phyloP scores from a whole-genome alignment of 2,329 filamentous ascomycete genomes.

The Ophiostoma tasmaniense region DNA sequence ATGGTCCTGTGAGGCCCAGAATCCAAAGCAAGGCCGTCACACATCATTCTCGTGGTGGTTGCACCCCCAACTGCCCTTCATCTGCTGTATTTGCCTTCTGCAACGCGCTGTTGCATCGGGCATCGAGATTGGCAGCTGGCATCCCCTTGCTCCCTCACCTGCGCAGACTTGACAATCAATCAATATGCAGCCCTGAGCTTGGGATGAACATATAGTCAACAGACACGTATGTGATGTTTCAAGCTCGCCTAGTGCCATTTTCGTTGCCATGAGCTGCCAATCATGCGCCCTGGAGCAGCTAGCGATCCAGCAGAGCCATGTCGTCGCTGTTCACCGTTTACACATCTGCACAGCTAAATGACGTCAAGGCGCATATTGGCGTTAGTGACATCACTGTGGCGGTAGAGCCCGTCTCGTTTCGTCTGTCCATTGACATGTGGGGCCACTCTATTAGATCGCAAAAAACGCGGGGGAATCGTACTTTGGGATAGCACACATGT shows the following conservation, averaged over 20 bases:
- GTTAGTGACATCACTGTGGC: not conserved
- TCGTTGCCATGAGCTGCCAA: not conserved
- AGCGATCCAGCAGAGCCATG: not conserved
- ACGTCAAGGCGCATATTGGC: not conserved
- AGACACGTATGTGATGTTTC: not conserved
- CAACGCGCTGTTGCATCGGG: not conserved
- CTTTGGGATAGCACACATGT: not conserved
- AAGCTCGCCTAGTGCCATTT: not conserved
- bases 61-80: not conserved
- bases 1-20: not conserved
- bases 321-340: not conserved
- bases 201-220: not conserved
- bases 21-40: not conserved
- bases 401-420: not conserved
- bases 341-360: not conserved
- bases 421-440: not conserved
- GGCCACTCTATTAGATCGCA: not conserved
- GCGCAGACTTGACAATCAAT: not conserved
- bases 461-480: not conserved
- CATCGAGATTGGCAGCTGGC: slow-evolving; percentile 1
- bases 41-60: not conserved
- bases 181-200: not conserved
- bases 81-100: not conserved
- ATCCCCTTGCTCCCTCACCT: not conserved
- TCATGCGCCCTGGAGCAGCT: not conserved